Evolutionary conservation across 164 flowering plant species (phyloP), one percentile per base, ranked within the genome.

Genomic region (Santalum album): DNA sequence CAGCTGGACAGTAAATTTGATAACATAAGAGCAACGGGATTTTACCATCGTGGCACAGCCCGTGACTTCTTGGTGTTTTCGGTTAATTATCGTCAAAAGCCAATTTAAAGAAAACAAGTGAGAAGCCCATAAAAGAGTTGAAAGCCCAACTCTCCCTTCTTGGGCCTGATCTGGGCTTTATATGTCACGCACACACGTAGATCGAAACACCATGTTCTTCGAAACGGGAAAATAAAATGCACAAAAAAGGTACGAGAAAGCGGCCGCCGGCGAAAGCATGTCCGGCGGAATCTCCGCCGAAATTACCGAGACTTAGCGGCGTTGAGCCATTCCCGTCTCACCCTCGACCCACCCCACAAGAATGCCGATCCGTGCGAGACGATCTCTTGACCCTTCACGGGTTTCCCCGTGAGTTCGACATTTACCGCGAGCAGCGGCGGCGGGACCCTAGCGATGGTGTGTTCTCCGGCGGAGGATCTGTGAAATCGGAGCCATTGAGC

Each of bases 321-420:
- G 42, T 11, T 16, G 42, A 69, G 9, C 86, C 86, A 1, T 82
- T 66, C 63, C 90, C 88, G 15, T 29, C 57, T 22, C 68, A 80
- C 69, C 58, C 39, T 25, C 70, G 79, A 21, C 97, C 98, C 32
- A 82, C 87, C 16, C 71, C 80, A 2, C 71, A 77, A 44, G 92
- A 90, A 70, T 90, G 98, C 78, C 62, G 50, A 29, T 52, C 72
- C 29, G 75, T 84, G 0, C 68, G 86, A 22, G 88, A 87, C 70
- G 71, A 62, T 17, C 80, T 87, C 54, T 57, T 90, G 64, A 54
- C 76, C 39, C 63, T 80, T 24, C 88, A 90, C 56, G 96, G 98
- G 14, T 87, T 86, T 65, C 96, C 98, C 20, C 58, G 53, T 56
- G 83, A 87, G 57, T 87, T 90, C 72, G 75, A 65, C 59, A 75